Percentiles rank a stretch among this genome's conserved stretches.
Conservation (phyloP, 805 yeast genomes). For the Candida chauliodis region DNA sequence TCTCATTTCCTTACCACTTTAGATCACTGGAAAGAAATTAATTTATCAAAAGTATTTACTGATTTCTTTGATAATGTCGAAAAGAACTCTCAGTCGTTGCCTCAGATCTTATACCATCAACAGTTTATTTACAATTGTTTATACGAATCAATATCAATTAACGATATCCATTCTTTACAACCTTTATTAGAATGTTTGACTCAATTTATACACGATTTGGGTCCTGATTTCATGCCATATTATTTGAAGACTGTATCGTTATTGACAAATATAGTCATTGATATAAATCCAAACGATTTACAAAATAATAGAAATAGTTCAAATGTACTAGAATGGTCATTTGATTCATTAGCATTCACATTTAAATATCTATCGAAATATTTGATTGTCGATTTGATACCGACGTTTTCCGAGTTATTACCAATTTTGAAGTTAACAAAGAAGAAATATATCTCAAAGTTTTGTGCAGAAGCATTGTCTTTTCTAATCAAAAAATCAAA, state of each 20-base stretch:
- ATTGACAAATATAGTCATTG: constrained; percentile 46
- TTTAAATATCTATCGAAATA: constrained; percentile 80
- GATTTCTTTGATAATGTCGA: constrained; percentile 57
- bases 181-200: constrained; percentile 75
- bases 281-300: constrained; percentile 41
- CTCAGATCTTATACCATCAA: constrained; percentile 77
- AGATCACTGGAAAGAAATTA: constrained; percentile 86
- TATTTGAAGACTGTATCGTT: constrained; percentile 51
- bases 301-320: constrained; percentile 54
- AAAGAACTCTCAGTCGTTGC: constrained; percentile 60
- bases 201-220: constrained; percentile 87
- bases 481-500: constrained; percentile 72
- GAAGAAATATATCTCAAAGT: constrained; percentile 68
- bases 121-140: constrained; percentile 52
- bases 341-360: constrained; percentile 79
- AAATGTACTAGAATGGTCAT: constrained; percentile 73
- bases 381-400: constrained; percentile 57
- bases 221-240: constrained; percentile 80
- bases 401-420: constrained; percentile 63
- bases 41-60: constrained; percentile 68
- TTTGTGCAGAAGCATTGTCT: constrained; percentile 88
- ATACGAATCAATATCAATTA: constrained; percentile 40
- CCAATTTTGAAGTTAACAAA: constrained; percentile 59
- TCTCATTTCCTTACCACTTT: constrained; percentile 79
- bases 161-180: constrained; percentile 71